Base-by-base conservation (phyloP, 495 filamentous ascomycete genomes). In the Evernia prunastri region DNA sequence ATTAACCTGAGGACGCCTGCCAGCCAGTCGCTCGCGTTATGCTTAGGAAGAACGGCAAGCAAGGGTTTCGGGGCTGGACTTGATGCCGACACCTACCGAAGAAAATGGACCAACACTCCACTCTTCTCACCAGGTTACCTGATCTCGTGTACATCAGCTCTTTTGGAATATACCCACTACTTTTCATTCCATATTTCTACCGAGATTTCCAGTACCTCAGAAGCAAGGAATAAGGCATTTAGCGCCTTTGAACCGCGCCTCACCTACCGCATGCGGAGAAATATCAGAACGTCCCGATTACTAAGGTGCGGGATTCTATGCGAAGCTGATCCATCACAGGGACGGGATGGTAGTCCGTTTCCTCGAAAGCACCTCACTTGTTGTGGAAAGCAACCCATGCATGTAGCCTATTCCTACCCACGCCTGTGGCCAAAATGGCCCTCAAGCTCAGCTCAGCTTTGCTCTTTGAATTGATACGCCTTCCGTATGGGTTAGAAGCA, bases 1-100 rank as follows among this genome's bases (percentile, higher is more conserved):
- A 31, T 59, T 9, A 59, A 12, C 36, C 39, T 45, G 58, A 42
- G 47, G 47, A 51, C n/a, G n/a, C n/a, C n/a, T 58, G 35, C 33
- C 20, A 39, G 35, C 35, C 56, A 37, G 33, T 58, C n/a, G 8
- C 35, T 39, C 27, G 35, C 12, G 3, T 39, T 11, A 39, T 39
- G 39, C 20, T 58, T 39, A 40, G 39, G n/a, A 58, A 58, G 35
- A 23, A 39, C n/a, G 35, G 10, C 1, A 40, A 25, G 33, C 11
- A 40, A 37, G 56, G n/a, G 27, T 13, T 58, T 15, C 56, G 12
- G 35, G 56, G 25, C 56, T 40, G 20, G 20, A 39, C 56, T 58
- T 35, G 10, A 58, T 39, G 56, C 27, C 35, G 23, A 39, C 56
- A 39, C 56, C n/a, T n/a, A n/a, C n/a, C n/a, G n/a, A n/a, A n/a